phyloP scores from a whole-genome alignment of 1,284 basidiomycete genomes.

The Schizophyllum commune region DNA sequence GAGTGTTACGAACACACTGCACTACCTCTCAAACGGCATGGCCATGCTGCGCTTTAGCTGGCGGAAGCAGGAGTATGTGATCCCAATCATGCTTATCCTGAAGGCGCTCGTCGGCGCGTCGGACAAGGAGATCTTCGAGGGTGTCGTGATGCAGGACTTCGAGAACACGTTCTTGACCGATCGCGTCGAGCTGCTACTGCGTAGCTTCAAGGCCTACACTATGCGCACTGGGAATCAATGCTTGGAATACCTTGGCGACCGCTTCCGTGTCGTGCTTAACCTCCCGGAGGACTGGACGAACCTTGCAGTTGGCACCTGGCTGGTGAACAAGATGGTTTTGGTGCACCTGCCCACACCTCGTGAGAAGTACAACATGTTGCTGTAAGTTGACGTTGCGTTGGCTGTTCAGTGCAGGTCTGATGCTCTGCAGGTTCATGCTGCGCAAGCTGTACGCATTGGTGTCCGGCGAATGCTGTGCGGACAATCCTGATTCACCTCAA shows the following conservation, averaged over 20 bases:
- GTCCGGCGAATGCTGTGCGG: constrained; percentile 84
- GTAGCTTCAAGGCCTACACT: constrained; percentile 91
- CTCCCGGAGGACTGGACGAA: constrained; percentile 94
- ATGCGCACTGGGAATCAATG: constrained; percentile 91
- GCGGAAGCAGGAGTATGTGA: constrained; percentile 98
- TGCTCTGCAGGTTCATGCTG: constrained; percentile 79
- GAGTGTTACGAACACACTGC: constrained; percentile 90
- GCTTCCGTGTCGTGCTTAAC: constrained; percentile 90
- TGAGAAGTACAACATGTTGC: constrained; percentile 95
- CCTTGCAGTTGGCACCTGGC: constrained; percentile 73
- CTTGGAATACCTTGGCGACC: constrained; percentile 95
- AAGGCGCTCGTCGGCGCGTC: constrained; percentile 93
- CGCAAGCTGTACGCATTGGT: constrained; percentile 94
- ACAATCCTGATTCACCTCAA: constrained; percentile 98
- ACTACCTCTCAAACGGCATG: constrained; percentile 95
- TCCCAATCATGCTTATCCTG: constrained; percentile 94
- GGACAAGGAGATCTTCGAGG: constrained; percentile 97
- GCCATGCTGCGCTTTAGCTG: constrained; percentile 95
- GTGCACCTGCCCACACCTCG: constrained; percentile 88
- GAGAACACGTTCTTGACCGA: constrained; percentile 97
- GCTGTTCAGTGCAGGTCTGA: not conserved
- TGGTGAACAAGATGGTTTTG: constrained; percentile 83
- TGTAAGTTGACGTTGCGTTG: constrained; percentile 44
- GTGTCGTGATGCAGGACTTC: constrained; percentile 96
- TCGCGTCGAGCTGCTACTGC: constrained; percentile 94